Base-by-base conservation (phyloP, 306 rosid species). In the Acmispon strigosus region DNA sequence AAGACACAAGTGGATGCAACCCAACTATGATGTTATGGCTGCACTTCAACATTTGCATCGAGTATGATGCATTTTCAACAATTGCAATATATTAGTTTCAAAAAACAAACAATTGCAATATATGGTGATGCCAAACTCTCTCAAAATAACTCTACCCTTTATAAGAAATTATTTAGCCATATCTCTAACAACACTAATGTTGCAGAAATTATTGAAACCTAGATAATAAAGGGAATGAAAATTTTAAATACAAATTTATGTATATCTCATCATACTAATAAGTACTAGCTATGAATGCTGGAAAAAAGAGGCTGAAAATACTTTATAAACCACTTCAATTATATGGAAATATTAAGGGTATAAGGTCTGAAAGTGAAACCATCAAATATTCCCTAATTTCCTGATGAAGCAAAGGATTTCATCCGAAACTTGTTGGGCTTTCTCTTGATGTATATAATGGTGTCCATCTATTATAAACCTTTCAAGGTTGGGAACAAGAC, bases 371-470 rank as follows among this genome's bases (percentile, higher is more conserved):
- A 61, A 20, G 27, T 39, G 50, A 72, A 19, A 42, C 8, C 52
- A 52, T 14, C 17, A 3, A 55, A 18, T 15, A 65, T 15, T 66
- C 6, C 50, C 50, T 75, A 65, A 82, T 69, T 52, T 84, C 22
- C 57, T n/a, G 52, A 77, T 68, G 66, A 81, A 81, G 50, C 82
- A 81, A 62, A 77, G 76, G 54, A 81, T 81, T 77, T 77, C 85
- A 52, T 77, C 54, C 16, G 85, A 81, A 71, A 77, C 52, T 68
- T 73, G 22, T 48, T 77, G 82, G 5, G 80, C 36, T 12, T 73
- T 77, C 72, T 81, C 85, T 74, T 77, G 85, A 73, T 81, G 79
- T 52, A 81, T 73, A 56, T 27, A 77, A 58, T 81, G 85, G 70
- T 81, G 82, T 12, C 82, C 85, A 1, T 77, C 85, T 39, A 81